Evolutionary conservation across 2,329 filamentous ascomycete genomes (phyloP).

Genomic region (Didymellaceae sp.): DNA sequence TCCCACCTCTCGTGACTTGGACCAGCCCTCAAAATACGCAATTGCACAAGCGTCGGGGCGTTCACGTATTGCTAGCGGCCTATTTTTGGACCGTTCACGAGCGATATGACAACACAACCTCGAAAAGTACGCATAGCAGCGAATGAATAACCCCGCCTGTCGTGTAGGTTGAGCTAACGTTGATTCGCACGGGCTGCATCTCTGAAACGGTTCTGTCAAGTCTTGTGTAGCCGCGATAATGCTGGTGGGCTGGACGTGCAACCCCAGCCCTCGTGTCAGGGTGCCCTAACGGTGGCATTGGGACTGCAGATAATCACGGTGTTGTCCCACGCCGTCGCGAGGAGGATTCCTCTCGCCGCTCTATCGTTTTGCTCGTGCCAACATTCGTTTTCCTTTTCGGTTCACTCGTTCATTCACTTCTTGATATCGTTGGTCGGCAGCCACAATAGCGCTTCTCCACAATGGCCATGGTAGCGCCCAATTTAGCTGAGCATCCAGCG

Average conservation of each 20-base stretch:
- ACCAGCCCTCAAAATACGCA: conserved; percentile 11
- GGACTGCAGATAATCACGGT: conserved; percentile 32
- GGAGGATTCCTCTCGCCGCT: conserved; percentile 21
- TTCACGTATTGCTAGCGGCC: conserved; percentile 16
- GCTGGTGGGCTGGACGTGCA: conserved; percentile 30
- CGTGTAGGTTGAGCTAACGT: conserved; percentile 31
- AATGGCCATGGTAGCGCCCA: conserved; percentile 34
- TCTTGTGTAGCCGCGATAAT: conserved; percentile 25
- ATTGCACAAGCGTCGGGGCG: conserved; percentile 26
- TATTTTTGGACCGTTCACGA: conserved; percentile 3
- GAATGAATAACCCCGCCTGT: conserved; percentile 33
- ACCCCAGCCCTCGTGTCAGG: conserved; percentile 22
- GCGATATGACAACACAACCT: conserved; percentile 21
- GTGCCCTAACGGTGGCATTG: conserved; percentile 25
- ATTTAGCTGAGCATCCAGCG: conserved; percentile 25
- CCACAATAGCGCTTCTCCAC: conserved; percentile 8
- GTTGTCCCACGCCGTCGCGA: conserved; percentile 31
- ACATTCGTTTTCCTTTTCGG: conserved; percentile 12
- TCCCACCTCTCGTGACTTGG: conserved; percentile 18
- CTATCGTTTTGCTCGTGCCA: conserved; percentile 26
- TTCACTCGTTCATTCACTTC: conserved; percentile 5
- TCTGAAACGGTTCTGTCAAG: conserved; percentile 29
- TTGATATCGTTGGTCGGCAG: conserved; percentile 1
- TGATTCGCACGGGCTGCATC: conserved; percentile 29
- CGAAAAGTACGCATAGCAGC: conserved; percentile 23